phyloP scores from a whole-genome alignment of 306 rosid genomes.

The Castanopsis chinensis region DNA sequence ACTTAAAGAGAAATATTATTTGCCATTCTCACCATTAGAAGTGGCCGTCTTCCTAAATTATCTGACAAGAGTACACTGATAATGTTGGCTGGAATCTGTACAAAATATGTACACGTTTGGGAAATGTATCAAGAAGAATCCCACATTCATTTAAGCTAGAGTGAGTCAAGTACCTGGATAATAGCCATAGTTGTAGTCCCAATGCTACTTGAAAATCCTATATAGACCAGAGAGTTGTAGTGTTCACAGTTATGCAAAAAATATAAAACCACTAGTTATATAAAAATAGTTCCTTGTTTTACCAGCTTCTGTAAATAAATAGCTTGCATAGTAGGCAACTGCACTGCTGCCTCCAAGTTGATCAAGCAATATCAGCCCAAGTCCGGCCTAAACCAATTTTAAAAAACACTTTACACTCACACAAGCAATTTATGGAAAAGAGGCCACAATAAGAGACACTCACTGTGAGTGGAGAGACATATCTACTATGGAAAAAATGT shows the following conservation, averaged over 20 bases:
- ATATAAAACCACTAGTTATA: too few species aligned
- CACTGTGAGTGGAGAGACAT: constrained; percentile 68
- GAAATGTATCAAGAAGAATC: constrained; percentile 15
- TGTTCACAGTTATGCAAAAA: too few species aligned
- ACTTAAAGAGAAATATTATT: background rate
- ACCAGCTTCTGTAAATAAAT: constrained; percentile 80
- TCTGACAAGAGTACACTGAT: constrained; percentile 58
- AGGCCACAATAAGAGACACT: constrained; percentile 21
- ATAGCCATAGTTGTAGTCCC: constrained; percentile 74
- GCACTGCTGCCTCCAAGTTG: constrained; percentile 85
- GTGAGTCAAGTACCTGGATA: constrained; percentile 58
- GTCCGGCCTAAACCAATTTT: constrained; percentile 60
- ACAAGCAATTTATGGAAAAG: background rate
- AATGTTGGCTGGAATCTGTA: constrained; percentile 60
- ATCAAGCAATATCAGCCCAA: constrained; percentile 79
- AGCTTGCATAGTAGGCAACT: constrained; percentile 66
- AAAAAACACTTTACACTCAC: background rate
- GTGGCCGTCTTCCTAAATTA: constrained; percentile 67
- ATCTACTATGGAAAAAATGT: constrained; percentile 61
- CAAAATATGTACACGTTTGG: background rate
- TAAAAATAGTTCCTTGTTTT: constrained; percentile 3
- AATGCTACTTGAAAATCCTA: constrained; percentile 74
- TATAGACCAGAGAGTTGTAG: constrained; percentile 22
- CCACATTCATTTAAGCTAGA: constrained; percentile 1
- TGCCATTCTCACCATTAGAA: constrained; percentile 50